Percentiles rank a stretch among this genome's conserved stretches.
These are phyloP conservation scores for Mucor saturninus DNA, from an alignment of 371 early-diverging fungal genomes.

Conservation along the genomic window DNA sequence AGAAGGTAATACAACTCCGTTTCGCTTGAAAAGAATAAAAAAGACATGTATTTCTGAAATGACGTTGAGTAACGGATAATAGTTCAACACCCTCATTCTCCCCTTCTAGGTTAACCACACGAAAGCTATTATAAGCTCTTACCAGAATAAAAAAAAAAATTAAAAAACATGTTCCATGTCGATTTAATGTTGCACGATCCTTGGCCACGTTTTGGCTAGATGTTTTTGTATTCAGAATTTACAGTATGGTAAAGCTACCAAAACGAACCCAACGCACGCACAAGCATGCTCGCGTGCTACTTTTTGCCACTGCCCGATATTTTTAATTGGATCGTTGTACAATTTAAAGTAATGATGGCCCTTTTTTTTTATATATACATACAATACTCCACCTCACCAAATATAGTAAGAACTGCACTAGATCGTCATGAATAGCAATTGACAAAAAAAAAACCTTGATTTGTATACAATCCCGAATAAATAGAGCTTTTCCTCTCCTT, in stretches of 20 bases:
- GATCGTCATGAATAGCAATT: background rate
- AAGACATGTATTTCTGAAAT: background rate
- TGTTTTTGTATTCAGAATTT: constrained; percentile 5
- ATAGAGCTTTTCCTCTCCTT: background rate
- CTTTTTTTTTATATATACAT: background rate
- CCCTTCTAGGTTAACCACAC: constrained; percentile 1
- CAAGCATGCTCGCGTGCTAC: constrained; percentile 5
- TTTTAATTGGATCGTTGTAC: constrained; percentile 6
- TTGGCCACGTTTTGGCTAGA: constrained; percentile 23
- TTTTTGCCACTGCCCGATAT: background rate
- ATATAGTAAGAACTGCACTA: background rate
- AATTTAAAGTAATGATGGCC: background rate
- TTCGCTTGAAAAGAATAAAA: background rate
- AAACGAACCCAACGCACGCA: constrained; percentile 1
- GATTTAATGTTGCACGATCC: constrained; percentile 15
- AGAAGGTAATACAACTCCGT: constrained; percentile 10
- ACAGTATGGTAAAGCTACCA: background rate
- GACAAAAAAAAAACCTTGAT: constrained; percentile 3
- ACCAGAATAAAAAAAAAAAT: constrained; percentile 12
- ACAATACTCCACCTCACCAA: background rate
- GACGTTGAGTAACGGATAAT: background rate
- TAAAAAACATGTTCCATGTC: constrained; percentile 11
- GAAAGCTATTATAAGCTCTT: constrained; percentile 7
- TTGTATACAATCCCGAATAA: background rate
- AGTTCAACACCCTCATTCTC: background rate